phyloP scores from a whole-genome alignment of 1,139 yeast genomes.

The Taphrina sp. region DNA sequence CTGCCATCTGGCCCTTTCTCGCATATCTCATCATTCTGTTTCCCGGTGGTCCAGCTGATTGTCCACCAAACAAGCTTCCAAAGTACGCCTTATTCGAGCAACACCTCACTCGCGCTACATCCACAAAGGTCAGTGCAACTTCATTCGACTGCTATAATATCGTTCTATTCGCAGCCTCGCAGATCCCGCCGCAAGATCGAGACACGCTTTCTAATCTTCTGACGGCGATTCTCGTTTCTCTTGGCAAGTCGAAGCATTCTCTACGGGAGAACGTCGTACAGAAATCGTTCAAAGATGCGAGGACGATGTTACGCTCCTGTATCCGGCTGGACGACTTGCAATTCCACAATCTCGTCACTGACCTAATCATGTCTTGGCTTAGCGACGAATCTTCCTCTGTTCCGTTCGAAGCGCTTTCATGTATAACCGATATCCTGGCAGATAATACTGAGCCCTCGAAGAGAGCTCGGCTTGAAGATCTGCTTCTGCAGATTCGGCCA shows the following conservation, averaged over 20 bases:
- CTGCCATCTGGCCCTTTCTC: slow-evolving; percentile 12
- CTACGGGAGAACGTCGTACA: slow-evolving; percentile 17
- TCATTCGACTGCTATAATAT: slow-evolving; percentile 1
- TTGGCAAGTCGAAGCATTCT: slow-evolving; percentile 2
- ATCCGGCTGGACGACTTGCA: slow-evolving; percentile 6
- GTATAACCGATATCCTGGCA: slow-evolving; percentile 11
- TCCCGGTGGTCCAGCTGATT: neutral
- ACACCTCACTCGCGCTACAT: neutral
- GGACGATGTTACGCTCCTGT: slow-evolving; percentile 2
- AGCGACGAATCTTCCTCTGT: neutral
- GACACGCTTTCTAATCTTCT: neutral
- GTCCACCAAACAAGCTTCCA: neutral
- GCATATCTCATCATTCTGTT: neutral
- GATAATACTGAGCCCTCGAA: neutral
- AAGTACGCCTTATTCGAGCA: slow-evolving; percentile 1
- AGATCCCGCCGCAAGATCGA: neutral
- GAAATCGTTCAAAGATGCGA: slow-evolving; percentile 10
- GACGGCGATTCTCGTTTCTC: neutral
- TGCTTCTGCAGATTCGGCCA: too few species aligned
- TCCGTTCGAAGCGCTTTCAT: slow-evolving; percentile 1
- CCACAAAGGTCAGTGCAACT: slow-evolving; percentile 1
- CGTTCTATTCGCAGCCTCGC: slow-evolving; percentile 1
- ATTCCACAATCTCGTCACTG: slow-evolving; percentile 1
- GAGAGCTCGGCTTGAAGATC: slow-evolving; percentile 3
- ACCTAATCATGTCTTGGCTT: slow-evolving; percentile 1